Base-by-base conservation (phyloP, 1,139 yeast species). In the Keqinozyma sinolaborantium region DNA sequence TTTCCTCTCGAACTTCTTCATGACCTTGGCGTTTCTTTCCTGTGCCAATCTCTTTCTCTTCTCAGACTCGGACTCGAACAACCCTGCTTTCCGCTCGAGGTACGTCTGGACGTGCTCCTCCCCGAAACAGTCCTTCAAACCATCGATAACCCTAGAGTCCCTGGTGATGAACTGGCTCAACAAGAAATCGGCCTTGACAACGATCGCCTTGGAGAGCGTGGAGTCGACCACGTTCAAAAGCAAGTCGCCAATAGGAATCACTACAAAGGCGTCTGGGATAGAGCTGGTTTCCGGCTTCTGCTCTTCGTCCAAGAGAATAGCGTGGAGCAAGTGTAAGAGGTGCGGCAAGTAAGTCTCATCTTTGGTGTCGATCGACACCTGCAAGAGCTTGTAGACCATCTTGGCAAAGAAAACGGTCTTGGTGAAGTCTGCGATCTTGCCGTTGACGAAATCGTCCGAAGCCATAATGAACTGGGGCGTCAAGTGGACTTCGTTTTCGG, bases 241-340 rank as follows among this genome's bases (percentile, higher is more conserved):
- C 16, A 74, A 55, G 39, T 73, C 76, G 44, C 80, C 62, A 21
- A 83, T 64, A 3, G 86, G 83, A 28, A 74, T 73, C 19, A 63
- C 58, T 13, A 77, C 53, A 40, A 74, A 78, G n/a, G 60, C 49
- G 13, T 65, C 63, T 28, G 74, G 64, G 13, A 75, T 55, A 35
- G 54, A 53, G 3, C 48, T 44, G 7, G 51, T 40, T 0, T 77
- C 78, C 40, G 64, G 51, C 2, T 65, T 41, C 2, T 49, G 36
- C 38, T 72, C 79, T 38, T 74, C 76, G 50, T 83, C 87, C 14
- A 69, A 39, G 16, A 83, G 50, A 4, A 79, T 63, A 3, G 83
- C 90, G 58, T 83, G 87, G 2, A 82, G 41, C 35, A 83, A 63
- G 46, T 83, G 92, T 27, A 83, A 63, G n/a, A 79, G 49, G 30